These are phyloP conservation scores for Cryphonectria japonica DNA, from an alignment of 2,329 filamentous ascomycete genomes.

Conservation along the genomic window DNA sequence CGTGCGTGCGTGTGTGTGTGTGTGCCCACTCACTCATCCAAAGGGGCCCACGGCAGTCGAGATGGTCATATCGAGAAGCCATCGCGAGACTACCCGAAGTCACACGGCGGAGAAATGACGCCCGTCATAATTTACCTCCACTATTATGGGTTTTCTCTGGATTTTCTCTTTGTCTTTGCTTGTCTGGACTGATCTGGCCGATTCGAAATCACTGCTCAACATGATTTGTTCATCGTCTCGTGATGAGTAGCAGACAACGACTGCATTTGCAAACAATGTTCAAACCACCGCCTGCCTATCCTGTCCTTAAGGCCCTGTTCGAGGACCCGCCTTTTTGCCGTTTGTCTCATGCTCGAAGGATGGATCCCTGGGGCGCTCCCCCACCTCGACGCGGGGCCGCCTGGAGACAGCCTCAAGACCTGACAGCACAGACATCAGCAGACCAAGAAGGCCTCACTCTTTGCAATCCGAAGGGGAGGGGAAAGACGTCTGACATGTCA, in stretches of 20 bases:
- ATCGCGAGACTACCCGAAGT: background rate
- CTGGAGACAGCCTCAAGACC: background rate
- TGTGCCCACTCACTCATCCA: background rate
- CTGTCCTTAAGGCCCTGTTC: background rate
- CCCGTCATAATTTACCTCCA: background rate
- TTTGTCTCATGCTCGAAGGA: background rate
- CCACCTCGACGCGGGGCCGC: background rate
- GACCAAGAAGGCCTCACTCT: background rate
- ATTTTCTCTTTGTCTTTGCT: background rate
- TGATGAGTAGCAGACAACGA: background rate
- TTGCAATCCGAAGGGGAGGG: background rate
- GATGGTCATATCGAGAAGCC: background rate
- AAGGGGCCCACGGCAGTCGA: background rate
- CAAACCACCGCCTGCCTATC: background rate
- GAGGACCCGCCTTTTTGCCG: conserved; percentile 12
- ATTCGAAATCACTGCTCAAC: too few relatives aligned
- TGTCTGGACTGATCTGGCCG: background rate
- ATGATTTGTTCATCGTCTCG: background rate
- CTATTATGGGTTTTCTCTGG: background rate
- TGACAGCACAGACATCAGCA: background rate
- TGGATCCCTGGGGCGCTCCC: background rate
- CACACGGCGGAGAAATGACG: conserved; percentile 13
- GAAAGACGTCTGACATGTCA: background rate
- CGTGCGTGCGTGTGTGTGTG: background rate
- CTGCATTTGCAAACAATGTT: background rate